Evolutionary conservation across 2,329 filamentous ascomycete species (phyloP).

Genomic region (Phoma herbarum): DNA sequence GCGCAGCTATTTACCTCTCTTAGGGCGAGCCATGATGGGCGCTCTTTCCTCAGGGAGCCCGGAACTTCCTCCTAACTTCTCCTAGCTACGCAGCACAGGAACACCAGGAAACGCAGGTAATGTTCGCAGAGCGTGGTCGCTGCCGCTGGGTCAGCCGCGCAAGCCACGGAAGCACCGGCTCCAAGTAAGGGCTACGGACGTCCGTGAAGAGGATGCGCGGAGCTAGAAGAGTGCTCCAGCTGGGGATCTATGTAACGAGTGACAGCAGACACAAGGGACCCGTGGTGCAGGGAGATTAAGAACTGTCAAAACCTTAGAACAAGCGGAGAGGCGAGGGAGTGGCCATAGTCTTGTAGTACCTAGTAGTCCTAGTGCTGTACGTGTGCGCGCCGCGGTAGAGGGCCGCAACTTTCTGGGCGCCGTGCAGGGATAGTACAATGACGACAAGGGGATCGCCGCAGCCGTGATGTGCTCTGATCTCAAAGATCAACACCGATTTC

Average conservation of each 20-base stretch:
- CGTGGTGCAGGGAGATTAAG: constrained; percentile 16
- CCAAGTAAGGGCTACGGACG: constrained; percentile 22
- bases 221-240: constrained; percentile 10
- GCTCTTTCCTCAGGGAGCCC: constrained; percentile 26
- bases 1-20: constrained; percentile 45
- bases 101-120: constrained; percentile 20
- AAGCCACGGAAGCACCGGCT: constrained; percentile 44
- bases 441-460: constrained; percentile 23
- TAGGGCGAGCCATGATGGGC: constrained; percentile 46
- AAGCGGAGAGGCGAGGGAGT: constrained; percentile 11
- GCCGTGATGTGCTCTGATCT: constrained; percentile 14
- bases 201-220: constrained; percentile 9
- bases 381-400: constrained; percentile 18
- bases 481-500: constrained; percentile 4
- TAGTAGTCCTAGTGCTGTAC: constrained; percentile 5
- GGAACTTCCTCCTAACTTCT: constrained; percentile 16
- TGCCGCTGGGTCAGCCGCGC: constrained; percentile 33
- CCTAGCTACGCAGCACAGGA: constrained; percentile 17
- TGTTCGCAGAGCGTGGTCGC: constrained; percentile 30
- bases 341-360: constrained; percentile 17
- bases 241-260: constrained; percentile 32
- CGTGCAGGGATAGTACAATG: constrained; percentile 20
- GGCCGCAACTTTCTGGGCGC: constrained; percentile 17
- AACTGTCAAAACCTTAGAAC: constrained; percentile 12
- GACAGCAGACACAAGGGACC: constrained; percentile 29